Evolutionary conservation across 2,329 filamentous ascomycete genomes (phyloP), one percentile per base, ranked within the genome.

Genomic region (Apiospora saccharicola): DNA sequence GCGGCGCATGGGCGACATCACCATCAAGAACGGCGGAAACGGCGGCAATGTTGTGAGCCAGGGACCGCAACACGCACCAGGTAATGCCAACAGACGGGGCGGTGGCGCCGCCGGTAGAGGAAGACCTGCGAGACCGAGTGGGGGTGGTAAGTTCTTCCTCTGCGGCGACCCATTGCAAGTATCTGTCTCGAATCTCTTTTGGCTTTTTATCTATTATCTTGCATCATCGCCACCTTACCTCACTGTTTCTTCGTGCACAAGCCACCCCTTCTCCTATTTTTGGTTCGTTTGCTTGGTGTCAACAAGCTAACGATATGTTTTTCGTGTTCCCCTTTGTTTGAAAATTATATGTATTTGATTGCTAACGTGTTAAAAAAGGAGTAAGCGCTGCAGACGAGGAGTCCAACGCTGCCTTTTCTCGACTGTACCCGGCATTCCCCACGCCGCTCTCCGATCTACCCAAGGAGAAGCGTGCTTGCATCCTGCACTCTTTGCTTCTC

Each of bases 401-500:
- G 75, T 81, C 83, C 71, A 87, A 90, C 75, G 83, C 84, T 19
- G 82, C 83, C 61, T 80, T 90, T 44, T 79, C 82, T 16, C 81
- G 84, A 41, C 81, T 89, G 16, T 92, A 90, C 75, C 87, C 88
- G 22, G 90, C 91, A 0, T 85, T 88, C 43, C 85, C 88, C 61
- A 94, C 90, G 8, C 81, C 87, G 2, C 85, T 96, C 14, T 88
- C 86, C 76, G 85, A 86, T 13, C 82, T 94, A 1, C 83, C 89
- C 0, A 82, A 89, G 68, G 88, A 90, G 70, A 92, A 91, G 77
- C 86, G 91, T 64, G 87, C 88, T 37, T 84, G 95, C 10, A 86
- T 97, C 8, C 83, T 97, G 10, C 92, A 96, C 76, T 89, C 91
- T 0, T 84, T 94, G 53, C 84, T 97, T 0, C 84, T 97, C 3